Evolutionary conservation across 2,329 filamentous ascomycete genomes (phyloP).

Genomic region (Neonectria punicea): DNA sequence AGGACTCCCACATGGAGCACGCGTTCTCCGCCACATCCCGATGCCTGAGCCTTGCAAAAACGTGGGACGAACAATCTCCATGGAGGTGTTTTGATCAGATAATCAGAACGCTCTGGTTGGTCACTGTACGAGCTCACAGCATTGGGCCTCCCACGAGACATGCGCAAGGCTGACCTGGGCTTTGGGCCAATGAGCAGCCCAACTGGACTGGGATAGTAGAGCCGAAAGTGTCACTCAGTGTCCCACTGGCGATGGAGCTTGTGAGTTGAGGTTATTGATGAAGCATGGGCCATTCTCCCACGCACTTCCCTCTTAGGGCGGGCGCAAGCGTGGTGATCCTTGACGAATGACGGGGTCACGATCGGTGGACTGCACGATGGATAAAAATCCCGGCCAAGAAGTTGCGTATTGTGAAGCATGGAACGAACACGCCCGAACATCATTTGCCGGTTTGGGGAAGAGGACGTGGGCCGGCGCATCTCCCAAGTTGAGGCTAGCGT

Average conservation of each 20-base stretch:
- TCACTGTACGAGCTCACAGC: background rate
- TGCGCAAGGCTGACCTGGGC: background rate
- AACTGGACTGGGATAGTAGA: background rate
- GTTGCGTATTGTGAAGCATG: background rate
- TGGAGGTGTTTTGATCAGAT: background rate
- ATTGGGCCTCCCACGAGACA: background rate
- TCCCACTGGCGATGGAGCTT: background rate
- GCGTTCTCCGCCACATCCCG: background rate
- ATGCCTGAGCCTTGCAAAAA: background rate
- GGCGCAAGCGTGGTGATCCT: constrained; percentile 1
- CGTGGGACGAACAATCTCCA: constrained; percentile 2
- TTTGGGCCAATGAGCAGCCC: background rate
- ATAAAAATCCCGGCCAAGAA: constrained; percentile 7
- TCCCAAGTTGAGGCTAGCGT: constrained; percentile 2
- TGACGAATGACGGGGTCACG: constrained; percentile 1
- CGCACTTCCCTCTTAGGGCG: background rate
- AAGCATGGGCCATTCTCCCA: background rate
- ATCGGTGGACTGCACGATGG: constrained; percentile 2
- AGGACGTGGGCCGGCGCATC: background rate
- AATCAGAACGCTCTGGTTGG: background rate
- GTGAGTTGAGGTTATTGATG: background rate
- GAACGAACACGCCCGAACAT: background rate
- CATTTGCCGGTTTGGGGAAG: constrained; percentile 1
- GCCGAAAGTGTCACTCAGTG: background rate
- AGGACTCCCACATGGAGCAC: background rate